Percentiles rank a stretch among this genome's conserved stretches.
Conservation (phyloP, 1,139 yeast genomes). For the Debaryomyces sp. region DNA sequence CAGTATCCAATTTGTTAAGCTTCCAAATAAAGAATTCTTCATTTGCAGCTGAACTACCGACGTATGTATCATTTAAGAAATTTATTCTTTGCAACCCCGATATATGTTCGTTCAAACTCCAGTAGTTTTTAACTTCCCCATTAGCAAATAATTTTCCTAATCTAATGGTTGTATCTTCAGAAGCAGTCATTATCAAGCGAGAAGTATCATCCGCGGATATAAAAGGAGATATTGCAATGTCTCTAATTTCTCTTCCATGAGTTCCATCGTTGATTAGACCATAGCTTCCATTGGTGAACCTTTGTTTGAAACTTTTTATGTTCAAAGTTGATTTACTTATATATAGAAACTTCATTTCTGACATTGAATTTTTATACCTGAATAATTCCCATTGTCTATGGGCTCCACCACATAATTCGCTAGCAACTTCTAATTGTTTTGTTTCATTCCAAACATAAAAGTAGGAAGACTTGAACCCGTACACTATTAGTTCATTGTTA, state of each 20-base stretch:
- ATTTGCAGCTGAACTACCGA: conserved; percentile 77
- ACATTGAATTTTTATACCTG: conserved; percentile 13
- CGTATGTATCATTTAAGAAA: conserved; percentile 52
- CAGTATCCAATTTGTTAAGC: conserved; percentile 33
- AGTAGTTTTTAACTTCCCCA: conserved; percentile 49
- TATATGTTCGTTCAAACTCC: conserved; percentile 79
- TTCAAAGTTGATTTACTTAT: conserved; percentile 55
- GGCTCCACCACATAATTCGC: conserved; percentile 87
- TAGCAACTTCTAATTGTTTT: conserved; percentile 66
- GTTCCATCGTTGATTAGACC: conserved; percentile 58
- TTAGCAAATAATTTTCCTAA: conserved; percentile 47
- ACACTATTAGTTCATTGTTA: conserved; percentile 57
- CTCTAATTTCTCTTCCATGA: conserved; percentile 89
- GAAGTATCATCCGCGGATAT: conserved; percentile 21
- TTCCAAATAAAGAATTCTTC: conserved; percentile 90
- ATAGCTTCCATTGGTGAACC: conserved; percentile 20
- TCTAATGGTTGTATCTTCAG: conserved; percentile 84
- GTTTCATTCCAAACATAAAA: conserved; percentile 88
- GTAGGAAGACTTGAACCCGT: conserved; percentile 80
- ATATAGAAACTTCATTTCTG: conserved; percentile 44
- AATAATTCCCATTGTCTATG: conserved; percentile 78
- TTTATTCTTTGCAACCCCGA: conserved; percentile 83
- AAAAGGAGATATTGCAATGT: conserved; percentile 52
- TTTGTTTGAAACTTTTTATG: conserved; percentile 28
- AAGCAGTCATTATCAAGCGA: conserved; percentile 65